A percentile compares a stretch with the other conserved stretches of the same genome.
Evolutionary conservation across 1,139 yeast genomes (phyloP).

Genomic region (Candida freyschussii): DNA sequence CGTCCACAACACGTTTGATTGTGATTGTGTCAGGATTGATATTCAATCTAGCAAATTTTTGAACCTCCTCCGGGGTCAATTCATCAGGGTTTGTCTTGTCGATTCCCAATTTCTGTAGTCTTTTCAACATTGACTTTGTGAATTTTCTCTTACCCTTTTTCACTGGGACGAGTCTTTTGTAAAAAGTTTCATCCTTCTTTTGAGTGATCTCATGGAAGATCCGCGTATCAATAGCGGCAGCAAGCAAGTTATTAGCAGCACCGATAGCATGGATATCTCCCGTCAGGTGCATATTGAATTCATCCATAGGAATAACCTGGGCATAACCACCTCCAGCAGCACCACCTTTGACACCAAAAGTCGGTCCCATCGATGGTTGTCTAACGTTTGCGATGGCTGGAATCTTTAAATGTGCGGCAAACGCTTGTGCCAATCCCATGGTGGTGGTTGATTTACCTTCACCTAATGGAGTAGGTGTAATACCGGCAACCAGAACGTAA

Average conservation of each 20-base stretch:
- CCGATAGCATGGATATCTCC: constrained; percentile 98
- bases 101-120: constrained; percentile 79
- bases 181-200: constrained; percentile 71
- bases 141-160: constrained; percentile 80
- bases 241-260: constrained; percentile 90
- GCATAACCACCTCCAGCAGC: constrained; percentile 99
- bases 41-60: constrained; percentile 77
- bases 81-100: constrained; percentile 76
- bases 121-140: constrained; percentile 70
- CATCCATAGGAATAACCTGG: constrained; percentile 99
- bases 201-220: constrained; percentile 97
- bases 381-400: constrained; percentile 93
- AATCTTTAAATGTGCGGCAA: constrained; percentile 87
- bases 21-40: constrained; percentile 93
- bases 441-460: constrained; percentile 98
- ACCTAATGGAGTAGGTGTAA: constrained; percentile 97
- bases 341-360: constrained; percentile 98
- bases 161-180: constrained; percentile 81
- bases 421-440: constrained; percentile 92
- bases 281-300: constrained; percentile 95
- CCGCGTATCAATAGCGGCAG: constrained; percentile 97
- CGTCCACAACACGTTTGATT: constrained; percentile 95
- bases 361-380: constrained; percentile 99
- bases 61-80: constrained; percentile 73
- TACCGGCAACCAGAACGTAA: constrained; percentile 91